These are phyloP conservation scores for Epichloe coenophiala DNA, from an alignment of 2,329 filamentous ascomycete genomes.

Conservation along the genomic window DNA sequence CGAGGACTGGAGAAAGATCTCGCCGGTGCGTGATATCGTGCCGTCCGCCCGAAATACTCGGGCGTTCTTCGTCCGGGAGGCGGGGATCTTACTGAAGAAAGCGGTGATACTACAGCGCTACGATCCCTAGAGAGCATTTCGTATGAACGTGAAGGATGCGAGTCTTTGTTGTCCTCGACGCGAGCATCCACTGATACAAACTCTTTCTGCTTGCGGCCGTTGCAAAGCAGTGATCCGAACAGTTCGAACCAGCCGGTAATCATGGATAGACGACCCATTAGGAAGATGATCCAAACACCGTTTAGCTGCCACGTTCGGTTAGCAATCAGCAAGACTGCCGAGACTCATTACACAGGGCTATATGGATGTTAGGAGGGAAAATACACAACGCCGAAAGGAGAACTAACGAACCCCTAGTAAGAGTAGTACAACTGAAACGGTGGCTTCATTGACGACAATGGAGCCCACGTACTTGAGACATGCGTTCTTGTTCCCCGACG, in stretches of 20 bases:
- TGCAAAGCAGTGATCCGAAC: constrained; percentile 25
- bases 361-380: neutral
- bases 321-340: constrained; percentile 10
- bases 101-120: constrained; percentile 39
- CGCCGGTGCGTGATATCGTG: constrained; percentile 39
- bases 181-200: constrained; percentile 81
- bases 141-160: constrained; percentile 44
- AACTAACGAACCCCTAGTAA: constrained; percentile 50
- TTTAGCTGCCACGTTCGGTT: constrained; percentile 42
- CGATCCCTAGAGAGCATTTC: constrained; percentile 61
- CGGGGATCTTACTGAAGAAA: constrained; percentile 25
- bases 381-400: neutral
- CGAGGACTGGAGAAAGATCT: constrained; percentile 44
- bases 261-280: constrained; percentile 78
- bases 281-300: constrained; percentile 70
- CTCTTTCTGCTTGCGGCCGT: constrained; percentile 50
- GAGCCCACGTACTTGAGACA: constrained; percentile 49
- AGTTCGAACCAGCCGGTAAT: constrained; percentile 69
- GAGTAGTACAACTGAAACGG: constrained; percentile 68
- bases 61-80: constrained; percentile 31
- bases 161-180: constrained; percentile 44
- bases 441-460: constrained; percentile 61
- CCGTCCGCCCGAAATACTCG: constrained; percentile 43
- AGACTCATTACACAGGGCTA: neutral
- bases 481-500: constrained; percentile 41